Conservation (phyloP, 495 filamentous ascomycete species). For the Penicillium crystallinum region DNA sequence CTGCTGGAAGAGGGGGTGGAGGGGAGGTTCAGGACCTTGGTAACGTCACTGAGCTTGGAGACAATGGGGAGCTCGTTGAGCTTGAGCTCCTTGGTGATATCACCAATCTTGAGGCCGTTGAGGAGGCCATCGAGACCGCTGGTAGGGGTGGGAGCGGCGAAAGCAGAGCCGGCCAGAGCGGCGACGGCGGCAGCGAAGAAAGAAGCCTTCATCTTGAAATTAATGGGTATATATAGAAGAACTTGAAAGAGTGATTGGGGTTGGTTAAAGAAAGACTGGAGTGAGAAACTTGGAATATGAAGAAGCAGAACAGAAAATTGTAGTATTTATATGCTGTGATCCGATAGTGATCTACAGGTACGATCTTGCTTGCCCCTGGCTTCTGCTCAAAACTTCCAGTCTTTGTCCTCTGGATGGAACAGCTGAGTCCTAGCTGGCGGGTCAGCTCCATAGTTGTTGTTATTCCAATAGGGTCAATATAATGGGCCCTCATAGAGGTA, state of each 20-base stretch:
- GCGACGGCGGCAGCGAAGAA: constrained; percentile 31
- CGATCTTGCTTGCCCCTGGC: neutral
- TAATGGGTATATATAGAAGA: constrained; percentile 18
- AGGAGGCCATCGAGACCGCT: constrained; percentile 11
- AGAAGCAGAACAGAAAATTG: constrained; percentile 17
- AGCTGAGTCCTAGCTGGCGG: constrained; percentile 14
- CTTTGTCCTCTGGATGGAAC: neutral
- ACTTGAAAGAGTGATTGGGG: constrained; percentile 30
- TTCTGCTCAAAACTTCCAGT: neutral
- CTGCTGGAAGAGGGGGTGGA: constrained; percentile 13
- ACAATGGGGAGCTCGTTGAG: constrained; percentile 18
- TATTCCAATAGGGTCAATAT: neutral
- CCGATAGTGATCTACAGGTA: neutral
- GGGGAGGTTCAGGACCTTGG: constrained; percentile 15
- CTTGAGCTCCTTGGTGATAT: constrained; percentile 19
- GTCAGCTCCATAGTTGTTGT: constrained; percentile 11
- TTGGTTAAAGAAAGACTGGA: constrained; percentile 25
- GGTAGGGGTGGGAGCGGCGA: constrained; percentile 26
- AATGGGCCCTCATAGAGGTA: neutral
- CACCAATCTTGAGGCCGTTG: constrained; percentile 17
- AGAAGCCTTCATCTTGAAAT: constrained; percentile 36
- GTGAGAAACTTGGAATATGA: constrained; percentile 9
- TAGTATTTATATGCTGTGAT: constrained; percentile 14
- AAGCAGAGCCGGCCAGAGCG: constrained; percentile 27
- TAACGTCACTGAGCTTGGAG: constrained; percentile 21